Base-by-base conservation (phyloP, 768 basidiomycete genomes). In the Russula sp. region DNA sequence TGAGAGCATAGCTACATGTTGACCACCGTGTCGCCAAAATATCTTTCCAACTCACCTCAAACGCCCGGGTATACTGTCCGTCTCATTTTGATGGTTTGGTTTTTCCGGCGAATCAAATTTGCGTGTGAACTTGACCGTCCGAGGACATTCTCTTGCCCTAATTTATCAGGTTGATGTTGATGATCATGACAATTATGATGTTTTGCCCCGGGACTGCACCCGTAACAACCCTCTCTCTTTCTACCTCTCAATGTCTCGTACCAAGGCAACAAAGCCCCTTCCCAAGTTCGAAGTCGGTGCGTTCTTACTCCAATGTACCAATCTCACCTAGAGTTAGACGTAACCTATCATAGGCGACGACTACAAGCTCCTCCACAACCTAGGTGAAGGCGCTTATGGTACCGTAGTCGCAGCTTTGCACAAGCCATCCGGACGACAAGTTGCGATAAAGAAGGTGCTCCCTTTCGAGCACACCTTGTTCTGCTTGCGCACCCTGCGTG, bases 391-490 rank as follows among this genome's bases (percentile, higher is more conserved):
- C 58, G 90, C 92, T 50, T 93, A 94, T 70, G 94, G 93, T 35
- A 91, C 88, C 22, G 93, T 97, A 53, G 90, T 83, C 59, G 90
- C 93, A 58, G 95, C 94, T 38, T 76, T 88, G 41, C 93, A 97
- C 75, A 83, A 83, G 67, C 88, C 90, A 6, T 83, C 86, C 8
- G 84, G 86, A 36, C 84, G 85, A 62, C 84, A 91, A 72, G 93
- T 98, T 16, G 95, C 94, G 46, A 95, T 96, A 76, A 98, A 96
- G 82, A 93, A 92, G 75, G 88, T 97, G 69, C 84, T 90, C 45
- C 94, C 93, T 9, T 96, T 97, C 73, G 94, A 96, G 69, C 94
- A 96, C 71, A 87, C 90, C 36, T 79, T 96, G 73, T 96, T 94
- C 77, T 92, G 89, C 68, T 76, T 96, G 70, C 81, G 88, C 61